A percentile compares a stretch with the other conserved stretches of the same genome.
phyloP scores from a whole-genome alignment of 164 flowering plant genomes.

The Cinnamomum micranthum region DNA sequence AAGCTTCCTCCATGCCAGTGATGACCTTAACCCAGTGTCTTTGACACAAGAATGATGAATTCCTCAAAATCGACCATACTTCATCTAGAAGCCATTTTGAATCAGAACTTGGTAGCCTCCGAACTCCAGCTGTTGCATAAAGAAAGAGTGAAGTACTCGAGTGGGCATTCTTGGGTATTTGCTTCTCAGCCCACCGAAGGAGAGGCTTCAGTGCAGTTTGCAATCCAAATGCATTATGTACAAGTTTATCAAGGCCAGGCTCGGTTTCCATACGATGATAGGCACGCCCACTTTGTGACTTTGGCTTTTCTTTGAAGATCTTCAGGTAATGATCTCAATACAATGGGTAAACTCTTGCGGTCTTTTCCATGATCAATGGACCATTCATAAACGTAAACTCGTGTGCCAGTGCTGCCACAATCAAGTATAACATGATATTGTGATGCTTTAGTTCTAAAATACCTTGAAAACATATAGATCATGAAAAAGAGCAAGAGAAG shows the following conservation, averaged over 20 bases:
- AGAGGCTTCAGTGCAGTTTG: constrained; percentile 74
- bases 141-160: constrained; percentile 73
- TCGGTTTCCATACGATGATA: constrained; percentile 96
- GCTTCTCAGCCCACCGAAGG: constrained; percentile 85
- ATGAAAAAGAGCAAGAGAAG: constrained; percentile 41
- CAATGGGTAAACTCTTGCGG: constrained; percentile 51
- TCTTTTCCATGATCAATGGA: constrained; percentile 33
- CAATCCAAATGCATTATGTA: constrained; percentile 70
- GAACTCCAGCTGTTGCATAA: constrained; percentile 95
- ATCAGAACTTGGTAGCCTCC: constrained; percentile 68
- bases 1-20: constrained; percentile 93
- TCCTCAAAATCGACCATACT: constrained; percentile 69
- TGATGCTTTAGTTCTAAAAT: constrained; percentile 41
- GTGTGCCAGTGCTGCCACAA: constrained; percentile 95
- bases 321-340: constrained; percentile 54
- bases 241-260: constrained; percentile 92
- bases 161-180: constrained; percentile 81
- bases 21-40: constrained; percentile 82
- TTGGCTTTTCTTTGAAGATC: constrained; percentile 37
- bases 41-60: constrained; percentile 62
- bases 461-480: constrained; percentile 27
- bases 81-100: constrained; percentile 83
- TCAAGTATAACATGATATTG: constrained; percentile 84
- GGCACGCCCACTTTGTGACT: constrained; percentile 65
- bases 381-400: constrained; percentile 78